Base-by-base conservation (phyloP, 2,329 filamentous ascomycete genomes). In the Diaporthe eres region DNA sequence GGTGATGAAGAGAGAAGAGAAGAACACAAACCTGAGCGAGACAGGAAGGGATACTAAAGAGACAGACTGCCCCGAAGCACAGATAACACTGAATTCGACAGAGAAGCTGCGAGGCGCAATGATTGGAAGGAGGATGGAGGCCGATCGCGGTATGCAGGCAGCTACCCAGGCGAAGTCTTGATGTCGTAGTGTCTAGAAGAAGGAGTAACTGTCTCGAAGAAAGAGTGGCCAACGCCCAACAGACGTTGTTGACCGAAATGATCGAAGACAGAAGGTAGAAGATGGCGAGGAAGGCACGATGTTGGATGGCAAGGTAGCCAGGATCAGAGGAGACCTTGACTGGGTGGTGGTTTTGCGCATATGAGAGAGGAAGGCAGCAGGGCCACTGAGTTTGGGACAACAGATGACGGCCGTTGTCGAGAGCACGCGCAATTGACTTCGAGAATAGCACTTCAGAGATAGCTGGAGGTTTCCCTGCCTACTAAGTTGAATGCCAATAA, bases 1-100 rank as follows among this genome's bases (percentile, higher is more conserved):
- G 60, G 57, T 76, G 77, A 80, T 82, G 74, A 77, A 77, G 77
- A 78, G 76, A 76, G 65, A 77, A 78, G 63, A 77, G 65, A 67
- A 31, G 47, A 37, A 53, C 39, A 68, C 68, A 39, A 49, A 75
- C 67, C 73, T 77, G 49, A 65, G 61, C 68, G 63, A 65, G 58
- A 58, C 44, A 70, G 22, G 63, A 63, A 58, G 34, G 37, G 61
- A 68, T 55, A 49, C 57, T 74, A 39, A 28, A 51, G n/a, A 70
- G 65, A 42, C 15, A 44, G 49, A 70, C 34, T 70, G 65, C 34
- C 65, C 65, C 12, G 34, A 34, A 39, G 49, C 65, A 70, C 34
- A 25, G 37, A 47, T 73, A 73, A 63, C 47, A 65, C 37, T 65
- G 58, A 39, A 65, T 55, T 47, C 22, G 44, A 67, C 51, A 68